A percentile compares a stretch with the other conserved stretches of the same genome.
Evolutionary conservation across 2,329 filamentous ascomycete species (phyloP).

Genomic region (Ustilaginoidea virens): DNA sequence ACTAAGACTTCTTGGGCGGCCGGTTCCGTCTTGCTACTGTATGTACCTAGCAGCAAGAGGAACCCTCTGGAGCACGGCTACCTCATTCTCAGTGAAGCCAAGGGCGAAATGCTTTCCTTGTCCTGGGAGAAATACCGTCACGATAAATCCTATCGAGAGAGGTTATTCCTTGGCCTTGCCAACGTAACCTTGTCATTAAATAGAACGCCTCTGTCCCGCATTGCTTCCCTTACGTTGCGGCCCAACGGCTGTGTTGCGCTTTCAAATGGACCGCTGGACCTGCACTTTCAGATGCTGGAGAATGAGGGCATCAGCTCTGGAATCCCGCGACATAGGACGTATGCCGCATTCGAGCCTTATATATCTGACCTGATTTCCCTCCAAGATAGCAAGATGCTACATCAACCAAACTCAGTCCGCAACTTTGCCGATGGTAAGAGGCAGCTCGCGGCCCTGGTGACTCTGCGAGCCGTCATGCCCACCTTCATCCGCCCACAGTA

Average conservation of each 20-base stretch:
- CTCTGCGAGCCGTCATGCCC: constrained; percentile 12
- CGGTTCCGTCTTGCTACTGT: background rate
- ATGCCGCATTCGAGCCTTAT: constrained; percentile 14
- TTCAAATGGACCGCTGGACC: constrained; percentile 4
- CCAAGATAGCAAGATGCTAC: constrained; percentile 18
- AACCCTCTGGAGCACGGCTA: background rate
- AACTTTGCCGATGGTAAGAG: constrained; percentile 11
- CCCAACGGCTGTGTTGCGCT: background rate
- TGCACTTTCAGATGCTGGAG: constrained; percentile 16
- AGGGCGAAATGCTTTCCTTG: constrained; percentile 1
- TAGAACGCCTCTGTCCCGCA: background rate
- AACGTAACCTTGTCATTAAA: background rate
- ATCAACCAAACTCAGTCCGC: constrained; percentile 17
- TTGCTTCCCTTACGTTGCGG: background rate
- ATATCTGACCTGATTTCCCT: constrained; percentile 15
- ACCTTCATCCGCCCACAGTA: constrained; percentile 9
- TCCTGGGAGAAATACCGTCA: constrained; percentile 1
- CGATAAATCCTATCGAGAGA: background rate
- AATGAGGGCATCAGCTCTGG: constrained; percentile 16
- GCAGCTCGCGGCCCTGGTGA: constrained; percentile 14
- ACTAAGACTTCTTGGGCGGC: background rate
- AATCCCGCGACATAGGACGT: constrained; percentile 17
- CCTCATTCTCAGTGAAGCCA: background rate
- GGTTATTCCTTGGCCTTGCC: background rate
- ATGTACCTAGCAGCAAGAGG: background rate